Evolutionary conservation across 805 yeast species (phyloP), one percentile per base, ranked within the genome.

Genomic region (Alloascoidea africana): DNA sequence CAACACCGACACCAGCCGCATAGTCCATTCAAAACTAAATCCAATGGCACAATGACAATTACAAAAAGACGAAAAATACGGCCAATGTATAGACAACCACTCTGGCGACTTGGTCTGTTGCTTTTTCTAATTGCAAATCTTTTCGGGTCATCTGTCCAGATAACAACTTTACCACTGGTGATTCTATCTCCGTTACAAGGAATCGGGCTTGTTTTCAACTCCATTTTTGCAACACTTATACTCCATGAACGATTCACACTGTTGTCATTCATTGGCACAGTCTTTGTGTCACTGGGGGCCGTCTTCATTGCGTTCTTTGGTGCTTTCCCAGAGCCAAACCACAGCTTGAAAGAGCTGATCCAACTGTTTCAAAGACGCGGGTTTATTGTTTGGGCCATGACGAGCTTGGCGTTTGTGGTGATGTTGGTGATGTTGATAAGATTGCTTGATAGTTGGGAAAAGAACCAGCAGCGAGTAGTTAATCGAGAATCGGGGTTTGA

Each of bases 191-290:
- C 95, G 0, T 58, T 85, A 39, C 95, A 85, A 52, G 84, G 93
- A 17, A 73, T 78, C 16, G 94, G 95, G 0, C 63, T 86, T n/a
- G 86, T 85, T 2, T 85, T 86, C 63, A 86, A 86, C 55, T 73
- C 91, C 0, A 54, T 82, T 2, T 70, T 84, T 48, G 82, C 91
- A 33, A 53, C 79, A 14, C 40, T 82, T 6, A 55, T 85, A 11
- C 67, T 85, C 11, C 63, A 74, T 19, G 96, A 85, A 50, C 61
- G 63, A 1, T 81, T 83, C 52, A 76, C 87, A 1, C 42, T 46
- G 16, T 59, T 57, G 38, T 66, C 86, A 2, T 57, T 70, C 1
- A 40, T 58, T 5, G 94, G 94, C 3, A 85, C 95, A 0, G 46
- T 67, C 1, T 55, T 80, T 15, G 81, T 83, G 4, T 67, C 78